Percentiles rank a stretch among this genome's conserved stretches.
Conservation (phyloP, 2,329 filamentous ascomycete genomes). For the Exophiala mesophila region DNA sequence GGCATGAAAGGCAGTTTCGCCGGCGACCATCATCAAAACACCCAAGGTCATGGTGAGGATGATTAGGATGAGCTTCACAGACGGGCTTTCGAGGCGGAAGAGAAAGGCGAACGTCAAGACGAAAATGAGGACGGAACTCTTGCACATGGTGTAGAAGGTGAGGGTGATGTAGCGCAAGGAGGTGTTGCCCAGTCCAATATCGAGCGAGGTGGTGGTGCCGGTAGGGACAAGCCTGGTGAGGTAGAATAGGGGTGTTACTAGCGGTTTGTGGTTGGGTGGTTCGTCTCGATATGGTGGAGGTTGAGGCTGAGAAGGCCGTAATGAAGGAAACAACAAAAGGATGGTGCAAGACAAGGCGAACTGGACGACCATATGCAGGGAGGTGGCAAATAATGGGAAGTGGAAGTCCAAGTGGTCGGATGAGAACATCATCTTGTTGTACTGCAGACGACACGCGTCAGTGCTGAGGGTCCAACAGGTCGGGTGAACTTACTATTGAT, state of each 20-base stretch:
- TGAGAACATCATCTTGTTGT: slow-evolving; percentile 99
- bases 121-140: slow-evolving; percentile 92
- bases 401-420: slow-evolving; percentile 74
- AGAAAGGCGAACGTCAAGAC: slow-evolving; percentile 92
- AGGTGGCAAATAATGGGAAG: slow-evolving; percentile 92
- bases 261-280: slow-evolving; percentile 43
- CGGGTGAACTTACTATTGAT: slow-evolving; percentile 63
- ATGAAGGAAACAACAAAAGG: slow-evolving; percentile 73
- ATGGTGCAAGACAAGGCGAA: slow-evolving; percentile 74
- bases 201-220: slow-evolving; percentile 84
- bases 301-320: slow-evolving; percentile 60
- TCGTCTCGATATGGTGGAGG: slow-evolving; percentile 8
- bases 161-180: slow-evolving; percentile 93
- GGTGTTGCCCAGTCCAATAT: slow-evolving; percentile 94
- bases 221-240: slow-evolving; percentile 87
- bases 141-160: slow-evolving; percentile 99
- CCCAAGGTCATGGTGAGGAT: slow-evolving; percentile 89
- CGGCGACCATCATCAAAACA: slow-evolving; percentile 97
- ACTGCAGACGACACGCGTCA: slow-evolving; percentile 49
- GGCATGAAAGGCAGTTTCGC: slow-evolving; percentile 82
- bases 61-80: slow-evolving; percentile 76
- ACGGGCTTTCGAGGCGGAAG: slow-evolving; percentile 84
- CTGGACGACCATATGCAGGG: slow-evolving; percentile 92
- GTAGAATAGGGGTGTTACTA: slow-evolving; percentile 89
- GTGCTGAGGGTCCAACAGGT: slow-evolving; percentile 4